Conservation (phyloP, 345 rosid species). For the Psidium friedrichsthalianum region DNA sequence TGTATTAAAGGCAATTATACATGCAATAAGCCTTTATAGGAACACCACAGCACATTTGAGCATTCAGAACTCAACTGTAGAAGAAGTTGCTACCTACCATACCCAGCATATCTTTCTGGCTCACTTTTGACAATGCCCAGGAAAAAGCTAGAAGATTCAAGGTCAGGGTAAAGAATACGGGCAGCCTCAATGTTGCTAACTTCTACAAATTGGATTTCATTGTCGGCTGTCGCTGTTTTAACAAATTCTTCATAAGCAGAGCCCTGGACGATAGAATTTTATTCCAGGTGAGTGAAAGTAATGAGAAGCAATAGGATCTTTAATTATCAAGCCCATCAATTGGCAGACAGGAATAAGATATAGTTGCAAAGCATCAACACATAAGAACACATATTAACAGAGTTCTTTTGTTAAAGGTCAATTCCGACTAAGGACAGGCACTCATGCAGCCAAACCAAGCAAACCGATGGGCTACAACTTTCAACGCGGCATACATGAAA, state of each 20-base stretch:
- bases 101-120: slow-evolving; percentile 56
- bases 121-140: slow-evolving; percentile 75
- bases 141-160: slow-evolving; percentile 21
- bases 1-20: not conserved
- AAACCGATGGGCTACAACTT: not conserved
- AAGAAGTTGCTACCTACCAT: slow-evolving; percentile 37
- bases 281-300: not conserved
- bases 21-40: not conserved
- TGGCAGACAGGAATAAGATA: not conserved
- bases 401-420: not conserved
- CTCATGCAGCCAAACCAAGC: not conserved
- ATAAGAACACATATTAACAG: not conserved
- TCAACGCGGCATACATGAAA: not conserved
- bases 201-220: slow-evolving; percentile 71
- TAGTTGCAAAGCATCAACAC: not conserved
- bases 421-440: not conserved
- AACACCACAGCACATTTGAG: not conserved
- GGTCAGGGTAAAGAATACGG: slow-evolving; percentile 46
- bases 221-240: slow-evolving; percentile 50
- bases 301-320: not conserved
- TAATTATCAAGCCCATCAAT: not conserved
- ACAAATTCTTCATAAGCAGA: slow-evolving; percentile 50
- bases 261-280: slow-evolving; percentile 28
- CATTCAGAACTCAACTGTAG: not conserved
- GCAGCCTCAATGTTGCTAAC: slow-evolving; percentile 32